Percentiles rank a stretch among this genome's conserved stretches.
phyloP scores from a whole-genome alignment of 1,284 basidiomycete genomes.

The Lignosus rhinocerotis region DNA sequence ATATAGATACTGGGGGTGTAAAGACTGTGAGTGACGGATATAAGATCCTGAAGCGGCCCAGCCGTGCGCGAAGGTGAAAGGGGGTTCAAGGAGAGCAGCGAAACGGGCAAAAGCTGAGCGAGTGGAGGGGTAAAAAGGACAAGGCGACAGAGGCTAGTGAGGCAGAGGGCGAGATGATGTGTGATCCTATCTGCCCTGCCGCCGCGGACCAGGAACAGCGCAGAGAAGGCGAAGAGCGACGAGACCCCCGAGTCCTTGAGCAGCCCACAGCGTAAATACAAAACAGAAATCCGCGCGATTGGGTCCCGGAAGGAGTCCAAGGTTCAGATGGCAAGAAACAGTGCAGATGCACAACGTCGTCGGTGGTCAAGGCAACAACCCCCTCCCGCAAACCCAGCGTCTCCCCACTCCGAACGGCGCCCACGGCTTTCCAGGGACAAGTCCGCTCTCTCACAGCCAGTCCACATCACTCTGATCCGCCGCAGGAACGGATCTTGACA shows the following conservation, averaged over 20 bases:
- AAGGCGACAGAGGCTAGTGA: not conserved
- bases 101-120: slow-evolving; percentile 30
- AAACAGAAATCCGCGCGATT: slow-evolving; percentile 19
- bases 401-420: not conserved
- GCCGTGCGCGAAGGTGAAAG: slow-evolving; percentile 35
- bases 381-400: slow-evolving; percentile 1
- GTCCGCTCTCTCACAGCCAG: slow-evolving; percentile 8
- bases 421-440: slow-evolving; percentile 1
- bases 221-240: slow-evolving; percentile 8
- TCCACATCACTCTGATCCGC: slow-evolving; percentile 17
- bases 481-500: slow-evolving; percentile 6
- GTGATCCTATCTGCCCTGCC: slow-evolving; percentile 23
- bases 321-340: slow-evolving; percentile 31
- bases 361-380: slow-evolving; percentile 72
- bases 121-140: slow-evolving; percentile 26
- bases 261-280: slow-evolving; percentile 24
- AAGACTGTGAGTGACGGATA: slow-evolving; percentile 28
- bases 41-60: slow-evolving; percentile 38
- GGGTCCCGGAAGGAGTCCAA: slow-evolving; percentile 24
- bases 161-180: slow-evolving; percentile 23
- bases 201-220: slow-evolving; percentile 11
- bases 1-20: slow-evolving; percentile 32
- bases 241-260: slow-evolving; percentile 20
- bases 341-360: slow-evolving; percentile 29
- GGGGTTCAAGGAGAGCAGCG: slow-evolving; percentile 22